Evolutionary conservation across 768 basidiomycete species (phyloP), one percentile per base, ranked within the genome.

Genomic region (Clathrus columnatus): DNA sequence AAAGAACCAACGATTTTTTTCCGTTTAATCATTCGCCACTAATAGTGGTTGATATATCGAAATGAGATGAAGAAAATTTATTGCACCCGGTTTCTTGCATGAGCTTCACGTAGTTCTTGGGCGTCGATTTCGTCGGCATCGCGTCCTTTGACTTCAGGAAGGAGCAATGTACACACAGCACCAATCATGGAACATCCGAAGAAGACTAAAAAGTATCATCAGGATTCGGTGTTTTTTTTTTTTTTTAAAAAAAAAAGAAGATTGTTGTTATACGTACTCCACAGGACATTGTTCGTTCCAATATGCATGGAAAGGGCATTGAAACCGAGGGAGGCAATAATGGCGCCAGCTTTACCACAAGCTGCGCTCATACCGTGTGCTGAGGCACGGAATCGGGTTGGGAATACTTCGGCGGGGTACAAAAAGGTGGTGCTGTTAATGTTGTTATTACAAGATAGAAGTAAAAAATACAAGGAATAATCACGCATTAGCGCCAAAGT

Each of bases 301-400:
- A 87, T 78, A n/a, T 70, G 64, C 44, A 75, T 61, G 21, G 73
- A 77, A 27, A 88, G 73, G 1, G 75, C 70, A 67, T 85, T 87
- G 72, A 89, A 88, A 1, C 74, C 85, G 43, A 88, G 77, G 1
- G 84, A 82, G 10, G 83, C 81, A 60, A 88, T 76, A 72, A 91
- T 87, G 0, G 87, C 88, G 51, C 87, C 88, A 0, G 70, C 72
- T 64, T 91, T 90, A 18, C 88, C 88, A 41, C 70, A 70, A 0
- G 86, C 88, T 2, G 88, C 87, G 1, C 80, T 82, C 11, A 87
- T 70, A 26, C 88, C 88, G 64, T 89, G 87, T 14, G 86, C 87
- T 48, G 77, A 77, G 23, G 83, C 84, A 45, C 82, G 77, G 69
- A 81, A 87, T 32, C 81, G 74, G 1, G 88, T 90, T 0, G 87